Percentiles rank a stretch among this genome's conserved stretches.
These are phyloP conservation scores for Dictyostelium intermedium DNA, from an alignment of 78 protist genomes.

Conservation along the genomic window DNA sequence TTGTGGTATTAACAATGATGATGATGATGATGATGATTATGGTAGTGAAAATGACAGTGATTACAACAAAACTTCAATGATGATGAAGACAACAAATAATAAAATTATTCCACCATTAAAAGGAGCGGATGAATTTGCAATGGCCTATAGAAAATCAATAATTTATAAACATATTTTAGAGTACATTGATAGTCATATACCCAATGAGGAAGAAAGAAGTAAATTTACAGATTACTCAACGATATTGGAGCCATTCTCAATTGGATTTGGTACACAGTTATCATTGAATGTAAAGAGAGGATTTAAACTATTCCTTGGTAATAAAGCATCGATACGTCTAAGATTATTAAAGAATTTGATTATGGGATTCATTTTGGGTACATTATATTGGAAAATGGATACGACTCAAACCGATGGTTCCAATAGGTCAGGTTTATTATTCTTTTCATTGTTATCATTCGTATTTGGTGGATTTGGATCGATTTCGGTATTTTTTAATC, in stretches of 20 bases:
- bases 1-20: not conserved
- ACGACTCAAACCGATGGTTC: slow-evolving; percentile 21
- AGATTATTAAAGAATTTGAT: slow-evolving; percentile 3
- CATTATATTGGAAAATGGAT: slow-evolving; percentile 20
- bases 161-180: not conserved
- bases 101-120: slow-evolving; percentile 14
- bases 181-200: slow-evolving; percentile 1
- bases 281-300: not conserved
- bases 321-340: not conserved
- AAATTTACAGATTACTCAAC: slow-evolving; percentile 2
- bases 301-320: not conserved
- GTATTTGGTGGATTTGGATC: slow-evolving; percentile 35
- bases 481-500: slow-evolving; percentile 12
- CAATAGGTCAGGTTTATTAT: slow-evolving; percentile 21
- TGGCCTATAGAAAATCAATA: slow-evolving; percentile 26
- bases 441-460: not conserved
- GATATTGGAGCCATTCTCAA: not conserved
- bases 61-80: not conserved
- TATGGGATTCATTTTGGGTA: slow-evolving; percentile 25
- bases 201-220: not conserved
- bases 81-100: not conserved
- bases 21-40: not conserved
- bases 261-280: not conserved
- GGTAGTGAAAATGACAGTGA: not conserved
- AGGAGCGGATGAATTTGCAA: slow-evolving; percentile 32